Evolutionary conservation across 495 filamentous ascomycete species (phyloP), one percentile per base, ranked within the genome.

Genomic region (Aspergillus ostianus): DNA sequence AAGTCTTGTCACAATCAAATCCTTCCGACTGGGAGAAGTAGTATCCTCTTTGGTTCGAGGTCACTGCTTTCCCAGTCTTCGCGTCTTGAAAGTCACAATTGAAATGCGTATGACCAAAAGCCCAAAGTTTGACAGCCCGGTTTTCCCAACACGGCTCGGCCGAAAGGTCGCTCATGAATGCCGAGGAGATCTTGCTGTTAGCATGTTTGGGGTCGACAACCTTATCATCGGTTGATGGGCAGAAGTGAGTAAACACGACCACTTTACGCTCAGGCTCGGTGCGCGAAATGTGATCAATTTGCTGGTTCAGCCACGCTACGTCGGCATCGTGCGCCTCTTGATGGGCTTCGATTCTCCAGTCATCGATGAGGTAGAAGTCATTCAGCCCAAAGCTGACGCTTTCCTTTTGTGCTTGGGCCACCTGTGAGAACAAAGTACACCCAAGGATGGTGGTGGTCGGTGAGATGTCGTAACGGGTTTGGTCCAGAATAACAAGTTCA

Each of bases 21-120:
- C 61, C 61, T 15, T 52, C 49, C 32, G 65, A 55, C 60, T 72
- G 66, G 13, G 71, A 20, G 41, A 68, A 68, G 48, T 71, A 70
- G 44, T 71, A 72, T 17, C 70, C 71, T 49, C 64, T 64, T 57
- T 74, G 70, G 47, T 74, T 70, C 23, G 67, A 21, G 17, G 72
- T 15, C 27, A 74, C 58, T 50, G 57, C 65, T 51, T 72, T 72
- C 8, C 62, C 64, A 12, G 64, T 64, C 51, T 23, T 4, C 29
- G 32, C 0, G 52, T 70, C 67, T 49, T 21, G 7, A 64, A 77
- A 78, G 58, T 77, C 72, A 62, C 78, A 82, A 61, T 80, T 84
- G 62, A 69, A 80, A 68, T 85, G 82, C 13, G 81, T 82, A 64
- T 82, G 79, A 8, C 79, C 81, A 63, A 80, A 84, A 15, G 74